These are phyloP conservation scores for Porcisia hertigi DNA, from an alignment of 208 protist genomes.

Conservation along the genomic window DNA sequence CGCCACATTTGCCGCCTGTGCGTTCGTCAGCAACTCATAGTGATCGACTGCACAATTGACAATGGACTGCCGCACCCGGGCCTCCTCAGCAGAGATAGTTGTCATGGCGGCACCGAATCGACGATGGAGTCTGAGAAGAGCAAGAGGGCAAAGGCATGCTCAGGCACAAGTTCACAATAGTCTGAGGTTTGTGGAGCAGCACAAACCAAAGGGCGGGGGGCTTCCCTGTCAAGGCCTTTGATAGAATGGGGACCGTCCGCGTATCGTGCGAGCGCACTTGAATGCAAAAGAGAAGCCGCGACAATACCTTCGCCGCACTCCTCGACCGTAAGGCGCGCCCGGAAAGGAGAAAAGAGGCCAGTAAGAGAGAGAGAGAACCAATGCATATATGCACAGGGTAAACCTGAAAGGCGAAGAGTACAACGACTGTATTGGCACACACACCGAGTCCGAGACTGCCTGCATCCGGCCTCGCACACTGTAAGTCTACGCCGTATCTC, in stretches of 20 bases:
- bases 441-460: background rate
- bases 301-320: background rate
- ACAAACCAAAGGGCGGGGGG: background rate
- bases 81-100: constrained; percentile 32
- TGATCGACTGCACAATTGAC: constrained; percentile 69
- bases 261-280: background rate
- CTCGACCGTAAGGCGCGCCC: background rate
- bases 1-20: constrained; percentile 53
- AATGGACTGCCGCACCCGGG: constrained; percentile 52
- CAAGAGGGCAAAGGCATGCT: background rate
- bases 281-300: background rate
- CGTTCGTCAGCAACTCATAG: constrained; percentile 60
- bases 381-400: background rate
- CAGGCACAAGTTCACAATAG: background rate
- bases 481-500: background rate
- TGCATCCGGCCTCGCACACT: background rate
- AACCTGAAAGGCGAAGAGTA: background rate
- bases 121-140: background rate
- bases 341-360: background rate
- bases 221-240: background rate
- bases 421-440: too few relatives aligned
- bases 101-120: constrained; percentile 5
- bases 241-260: background rate
- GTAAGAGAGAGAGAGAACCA: background rate
- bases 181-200: background rate